These are phyloP conservation scores for Mytilinidion resinicola DNA, from an alignment of 495 filamentous ascomycete species.

Conservation along the genomic window DNA sequence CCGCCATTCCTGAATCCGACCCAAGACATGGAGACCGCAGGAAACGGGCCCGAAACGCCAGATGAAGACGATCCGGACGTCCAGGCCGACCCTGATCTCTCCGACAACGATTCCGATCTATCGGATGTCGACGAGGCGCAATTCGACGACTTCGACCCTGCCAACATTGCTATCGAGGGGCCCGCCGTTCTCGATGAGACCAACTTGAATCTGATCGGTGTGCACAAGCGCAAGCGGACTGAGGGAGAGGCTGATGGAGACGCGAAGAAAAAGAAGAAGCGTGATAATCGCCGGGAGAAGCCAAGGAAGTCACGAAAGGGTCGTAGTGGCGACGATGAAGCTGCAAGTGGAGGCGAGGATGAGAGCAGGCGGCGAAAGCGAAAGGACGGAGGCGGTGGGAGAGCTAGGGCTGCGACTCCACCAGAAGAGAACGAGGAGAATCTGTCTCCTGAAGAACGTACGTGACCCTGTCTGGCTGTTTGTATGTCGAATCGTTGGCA, in stretches of 20 bases:
- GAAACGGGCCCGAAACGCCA: slow-evolving; percentile 46
- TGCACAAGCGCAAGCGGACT: slow-evolving; percentile 73
- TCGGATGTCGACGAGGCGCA: slow-evolving; percentile 94
- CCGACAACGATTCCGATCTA: slow-evolving; percentile 34
- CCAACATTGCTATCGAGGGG: slow-evolving; percentile 68
- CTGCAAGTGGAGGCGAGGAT: slow-evolving; percentile 51
- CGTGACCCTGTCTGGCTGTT: slow-evolving; percentile 2
- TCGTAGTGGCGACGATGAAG: slow-evolving; percentile 48
- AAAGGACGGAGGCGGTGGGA: slow-evolving; percentile 36
- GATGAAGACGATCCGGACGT: slow-evolving; percentile 53
- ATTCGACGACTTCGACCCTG: slow-evolving; percentile 85
- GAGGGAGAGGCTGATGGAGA: slow-evolving; percentile 48
- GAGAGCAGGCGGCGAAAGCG: slow-evolving; percentile 47
- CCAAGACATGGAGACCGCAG: slow-evolving; percentile 36
- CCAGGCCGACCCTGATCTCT: slow-evolving; percentile 51
- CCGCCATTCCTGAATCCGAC: slow-evolving; percentile 36
- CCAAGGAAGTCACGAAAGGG: slow-evolving; percentile 60
- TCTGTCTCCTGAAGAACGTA: slow-evolving; percentile 51
- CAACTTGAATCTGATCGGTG: slow-evolving; percentile 62
- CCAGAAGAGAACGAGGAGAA: slow-evolving; percentile 53
- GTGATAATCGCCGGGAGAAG: slow-evolving; percentile 64
- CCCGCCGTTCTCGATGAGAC: slow-evolving; percentile 82
- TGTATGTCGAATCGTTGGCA: background rate
- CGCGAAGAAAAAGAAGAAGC: slow-evolving; percentile 59
- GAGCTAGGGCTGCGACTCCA: slow-evolving; percentile 40